Base-by-base conservation (phyloP, 164 flowering plant genomes). In the Kalanchoe fedtschenkoi region DNA sequence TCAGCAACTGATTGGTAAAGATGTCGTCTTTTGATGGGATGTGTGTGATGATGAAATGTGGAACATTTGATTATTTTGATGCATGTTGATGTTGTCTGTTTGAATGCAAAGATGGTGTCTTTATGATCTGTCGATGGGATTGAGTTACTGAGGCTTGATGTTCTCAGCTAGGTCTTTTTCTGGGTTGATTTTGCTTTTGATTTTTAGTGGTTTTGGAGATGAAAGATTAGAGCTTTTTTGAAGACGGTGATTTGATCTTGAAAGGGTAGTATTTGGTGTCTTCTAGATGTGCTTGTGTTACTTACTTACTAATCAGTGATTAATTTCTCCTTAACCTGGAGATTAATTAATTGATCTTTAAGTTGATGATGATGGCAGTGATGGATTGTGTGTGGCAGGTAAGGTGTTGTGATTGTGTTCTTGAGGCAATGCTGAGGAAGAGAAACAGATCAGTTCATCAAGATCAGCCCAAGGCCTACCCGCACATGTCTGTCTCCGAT, bases 401-500 rank as follows among this genome's bases (percentile, higher is more conserved):
- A 24, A 51, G 30, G 56, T 30, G 56, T 24, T 26, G 56, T 10
- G 56, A 44, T 5, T 2, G 51, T 17, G 51, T 19, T 32, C 0
- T 19, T 22, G 58, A 58, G 34, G 28, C 6, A 8, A 58, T 58
- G 61, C 41, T 34, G 61, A 58, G 38, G 42, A 58, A 58, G 61
- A 58, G 61, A 26, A 58, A 22, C 9, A 58, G 61, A 37, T 34
- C 61, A n/a, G 26, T 58, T 34, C 22, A 58, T 10, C 38, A 58
- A 37, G 42, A 58, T 19, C 61, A 58, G 38, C 14, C 24, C 41
- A 58, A 32, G 56, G 32, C 16, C 2, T 51, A 51, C 32, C 32
- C 56, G 3, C 26, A 51, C 56, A 51, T 51, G 61, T 19, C 41
- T 58, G 61, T 24, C 34, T 58, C 61, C 13, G 61, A 58, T 26